A percentile compares a stretch with the other conserved stretches of the same genome.
Conservation (phyloP, 2,329 filamentous ascomycete genomes). For the Fusarium metavorans region DNA sequence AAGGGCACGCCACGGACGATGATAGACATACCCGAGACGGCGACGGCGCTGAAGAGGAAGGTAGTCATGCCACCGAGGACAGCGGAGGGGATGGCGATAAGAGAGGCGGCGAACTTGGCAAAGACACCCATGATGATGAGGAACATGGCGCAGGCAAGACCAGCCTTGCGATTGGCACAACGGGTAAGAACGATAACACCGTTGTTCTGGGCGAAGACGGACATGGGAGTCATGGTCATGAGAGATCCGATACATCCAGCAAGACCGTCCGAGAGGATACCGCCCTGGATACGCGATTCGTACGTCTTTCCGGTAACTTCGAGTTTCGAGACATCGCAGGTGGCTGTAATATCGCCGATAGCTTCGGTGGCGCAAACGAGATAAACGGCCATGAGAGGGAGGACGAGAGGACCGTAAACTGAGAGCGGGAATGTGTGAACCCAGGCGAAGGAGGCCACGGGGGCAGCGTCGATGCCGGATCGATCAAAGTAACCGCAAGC, state of each 20-base stretch:
- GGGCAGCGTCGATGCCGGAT: conserved; percentile 77
- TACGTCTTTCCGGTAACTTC: conserved; percentile 79
- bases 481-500: conserved; percentile 83
- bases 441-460: conserved; percentile 82
- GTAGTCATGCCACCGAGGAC: conserved; percentile 81
- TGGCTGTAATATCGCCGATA: conserved; percentile 84
- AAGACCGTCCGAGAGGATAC: conserved; percentile 81
- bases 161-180: conserved; percentile 84
- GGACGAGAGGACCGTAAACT: conserved; percentile 78
- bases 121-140: conserved; percentile 85
- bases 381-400: conserved; percentile 77
- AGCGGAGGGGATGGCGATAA: conserved; percentile 78
- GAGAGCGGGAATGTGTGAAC: conserved; percentile 79
- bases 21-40: conserved; percentile 82
- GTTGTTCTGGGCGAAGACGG: conserved; percentile 86
- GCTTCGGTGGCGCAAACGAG: conserved; percentile 83
- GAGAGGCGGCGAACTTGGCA: conserved; percentile 83
- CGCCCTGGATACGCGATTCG: conserved; percentile 83
- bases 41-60: conserved; percentile 82
- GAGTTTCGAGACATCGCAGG: conserved; percentile 82
- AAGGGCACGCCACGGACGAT: conserved; percentile 77
- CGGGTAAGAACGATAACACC: conserved; percentile 85
- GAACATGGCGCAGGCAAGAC: conserved; percentile 82
- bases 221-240: conserved; percentile 84
- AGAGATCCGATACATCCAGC: conserved; percentile 81